Conservation (phyloP, 345 rosid species). For the Euclidium syriacum region DNA sequence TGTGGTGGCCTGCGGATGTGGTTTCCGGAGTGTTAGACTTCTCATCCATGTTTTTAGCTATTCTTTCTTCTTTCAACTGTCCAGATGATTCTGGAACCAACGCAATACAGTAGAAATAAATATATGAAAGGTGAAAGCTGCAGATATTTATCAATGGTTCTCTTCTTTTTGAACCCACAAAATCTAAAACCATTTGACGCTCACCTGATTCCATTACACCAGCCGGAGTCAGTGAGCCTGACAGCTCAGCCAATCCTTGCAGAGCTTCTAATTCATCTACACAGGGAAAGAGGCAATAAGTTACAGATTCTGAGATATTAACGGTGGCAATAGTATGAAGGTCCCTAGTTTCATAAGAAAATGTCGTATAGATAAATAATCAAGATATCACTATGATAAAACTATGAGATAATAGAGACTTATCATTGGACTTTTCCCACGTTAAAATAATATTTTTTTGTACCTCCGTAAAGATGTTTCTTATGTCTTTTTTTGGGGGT, state of each 20-base stretch:
- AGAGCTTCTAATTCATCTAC: conserved; percentile 74
- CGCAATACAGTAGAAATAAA: conserved; percentile 8
- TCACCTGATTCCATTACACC: conserved; percentile 63
- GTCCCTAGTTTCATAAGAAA: not conserved
- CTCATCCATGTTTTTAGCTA: conserved; percentile 34
- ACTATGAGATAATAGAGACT: not conserved
- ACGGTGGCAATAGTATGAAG: not conserved
- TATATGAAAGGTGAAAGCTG: conserved; percentile 7
- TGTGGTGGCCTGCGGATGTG: conserved; percentile 33
- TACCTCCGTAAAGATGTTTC: conserved; percentile 61
- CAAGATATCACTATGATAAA: conserved; percentile 5
- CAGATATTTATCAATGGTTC: not conserved
- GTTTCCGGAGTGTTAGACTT: conserved; percentile 46
- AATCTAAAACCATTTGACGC: conserved; percentile 8
- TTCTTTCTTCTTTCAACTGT: conserved; percentile 55
- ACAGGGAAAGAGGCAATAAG: conserved; percentile 14
- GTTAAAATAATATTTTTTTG: not conserved
- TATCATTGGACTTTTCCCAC: not conserved
- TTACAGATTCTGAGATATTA: not conserved
- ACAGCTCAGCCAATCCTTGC: conserved; percentile 59
- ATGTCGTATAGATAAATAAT: not conserved
- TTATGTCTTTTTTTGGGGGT: conserved; percentile 40
- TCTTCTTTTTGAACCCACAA: not conserved
- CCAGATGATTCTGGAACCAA: conserved; percentile 53
- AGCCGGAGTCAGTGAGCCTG: conserved; percentile 36